Evolutionary conservation across 495 filamentous ascomycete species (phyloP).

Genomic region (Hyaloscypha bicolor): DNA sequence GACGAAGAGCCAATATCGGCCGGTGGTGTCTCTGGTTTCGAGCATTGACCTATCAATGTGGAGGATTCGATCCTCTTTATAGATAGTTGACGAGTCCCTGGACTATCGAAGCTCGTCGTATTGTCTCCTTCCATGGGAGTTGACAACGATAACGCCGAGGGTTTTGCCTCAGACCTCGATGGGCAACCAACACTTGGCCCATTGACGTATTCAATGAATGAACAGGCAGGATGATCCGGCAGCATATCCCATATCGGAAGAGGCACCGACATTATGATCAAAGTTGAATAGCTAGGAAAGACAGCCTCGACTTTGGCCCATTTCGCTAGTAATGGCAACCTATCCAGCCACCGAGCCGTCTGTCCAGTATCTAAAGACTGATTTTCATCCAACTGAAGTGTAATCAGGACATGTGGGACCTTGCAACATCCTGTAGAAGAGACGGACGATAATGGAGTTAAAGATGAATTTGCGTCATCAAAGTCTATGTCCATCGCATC

Average conservation of each 20-base stretch:
- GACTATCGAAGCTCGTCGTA: no score
- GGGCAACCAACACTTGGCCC: no score
- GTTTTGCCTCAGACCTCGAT: no score
- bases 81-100: no score
- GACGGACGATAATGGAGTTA: no score
- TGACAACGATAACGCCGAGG: no score
- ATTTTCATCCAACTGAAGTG: constrained; percentile 52
- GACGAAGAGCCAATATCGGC: no score
- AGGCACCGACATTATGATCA: constrained; percentile 53
- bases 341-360: constrained; percentile 52
- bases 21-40: no score
- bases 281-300: constrained; percentile 53
- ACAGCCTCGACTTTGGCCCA: constrained; percentile 55
- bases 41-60: no score
- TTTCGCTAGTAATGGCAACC: constrained; percentile 49
- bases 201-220: constrained; percentile 49
- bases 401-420: constrained; percentile 42
- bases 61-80: no score
- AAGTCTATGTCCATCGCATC: not conserved
- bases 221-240: constrained; percentile 50
- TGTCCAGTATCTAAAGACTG: constrained; percentile 47
- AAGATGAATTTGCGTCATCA: not conserved
- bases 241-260: constrained; percentile 56
- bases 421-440: constrained; percentile 24
- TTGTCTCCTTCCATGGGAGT: no score